A percentile compares a stretch with the other conserved stretches of the same genome.
Evolutionary conservation across 805 yeast species (phyloP).

Genomic region (Lipomyces kockii): DNA sequence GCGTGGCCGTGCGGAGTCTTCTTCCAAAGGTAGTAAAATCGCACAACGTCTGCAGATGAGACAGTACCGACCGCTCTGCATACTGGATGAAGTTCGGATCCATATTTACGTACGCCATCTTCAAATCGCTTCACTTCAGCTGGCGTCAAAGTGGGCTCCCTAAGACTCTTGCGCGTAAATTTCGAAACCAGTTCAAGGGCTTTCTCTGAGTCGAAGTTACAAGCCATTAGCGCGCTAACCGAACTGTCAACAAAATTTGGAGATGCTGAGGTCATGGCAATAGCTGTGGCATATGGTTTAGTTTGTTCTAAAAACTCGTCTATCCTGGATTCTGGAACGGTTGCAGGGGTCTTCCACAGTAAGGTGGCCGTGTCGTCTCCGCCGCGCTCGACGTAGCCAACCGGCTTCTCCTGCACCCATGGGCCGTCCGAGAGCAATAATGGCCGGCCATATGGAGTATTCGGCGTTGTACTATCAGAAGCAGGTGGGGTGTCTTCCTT

Average conservation of each 20-base stretch:
- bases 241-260: conserved; percentile 85
- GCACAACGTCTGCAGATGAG: conserved; percentile 74
- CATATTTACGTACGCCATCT: conserved; percentile 69
- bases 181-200: conserved; percentile 56
- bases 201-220: conserved; percentile 54
- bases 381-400: conserved; percentile 85
- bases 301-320: conserved; percentile 63
- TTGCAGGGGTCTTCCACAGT: conserved; percentile 63
- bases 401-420: conserved; percentile 80
- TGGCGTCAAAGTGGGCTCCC: conserved; percentile 74
- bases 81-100: conserved; percentile 80
- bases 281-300: conserved; percentile 57
- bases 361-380: conserved; percentile 64
- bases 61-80: conserved; percentile 73
- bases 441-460: conserved; percentile 36
- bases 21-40: conserved; percentile 91
- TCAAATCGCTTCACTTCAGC: conserved; percentile 74
- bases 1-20: conserved; percentile 73
- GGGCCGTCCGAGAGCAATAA: conserved; percentile 49
- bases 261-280: conserved; percentile 63
- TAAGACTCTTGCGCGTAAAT: conserved; percentile 61
- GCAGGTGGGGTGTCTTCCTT: background rate
- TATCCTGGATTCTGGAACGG: conserved; percentile 44
- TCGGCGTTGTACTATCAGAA: conserved; percentile 26
- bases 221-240: conserved; percentile 57